A percentile compares a stretch with the other conserved stretches of the same genome.
These are phyloP conservation scores for Cyclostephanos tholiformis DNA, from an alignment of 108 stramenopile genomes.

Conservation along the genomic window DNA sequence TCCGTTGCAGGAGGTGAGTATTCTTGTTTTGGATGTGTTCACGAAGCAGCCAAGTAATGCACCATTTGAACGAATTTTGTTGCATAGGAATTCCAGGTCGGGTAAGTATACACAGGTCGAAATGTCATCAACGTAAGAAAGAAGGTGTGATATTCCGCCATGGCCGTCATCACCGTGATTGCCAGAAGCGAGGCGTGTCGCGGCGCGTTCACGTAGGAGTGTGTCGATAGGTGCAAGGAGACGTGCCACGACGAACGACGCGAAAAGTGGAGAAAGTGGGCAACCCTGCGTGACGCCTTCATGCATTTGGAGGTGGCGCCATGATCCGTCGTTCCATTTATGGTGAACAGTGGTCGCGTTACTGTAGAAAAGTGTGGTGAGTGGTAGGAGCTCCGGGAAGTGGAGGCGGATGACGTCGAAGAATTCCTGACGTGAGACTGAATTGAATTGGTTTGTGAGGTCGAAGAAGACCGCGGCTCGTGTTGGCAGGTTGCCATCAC, in stretches of 20 bases:
- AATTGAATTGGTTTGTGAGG: too few relatives aligned
- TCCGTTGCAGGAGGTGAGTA: not conserved
- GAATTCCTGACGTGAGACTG: too few relatives aligned
- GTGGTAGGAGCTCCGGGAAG: not conserved
- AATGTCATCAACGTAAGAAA: not conserved
- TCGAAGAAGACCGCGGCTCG: too few relatives aligned
- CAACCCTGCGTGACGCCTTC: conserved; percentile 37
- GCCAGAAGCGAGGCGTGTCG: not conserved
- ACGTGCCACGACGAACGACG: conserved; percentile 5
- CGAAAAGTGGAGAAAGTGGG: conserved; percentile 23
- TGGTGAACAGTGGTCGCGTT: not conserved
- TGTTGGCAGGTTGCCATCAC: too few relatives aligned
- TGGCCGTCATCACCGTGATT: not conserved
- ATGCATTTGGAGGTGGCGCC: not conserved
- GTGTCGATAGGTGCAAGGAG: conserved; percentile 3
- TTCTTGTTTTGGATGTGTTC: not conserved
- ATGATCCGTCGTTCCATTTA: not conserved
- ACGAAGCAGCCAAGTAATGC: not conserved
- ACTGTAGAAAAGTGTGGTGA: not conserved
- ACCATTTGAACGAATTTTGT: not conserved
- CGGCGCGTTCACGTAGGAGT: not conserved
- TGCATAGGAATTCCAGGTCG: not conserved
- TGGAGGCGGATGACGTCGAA: too few relatives aligned
- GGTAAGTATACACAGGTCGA: not conserved
- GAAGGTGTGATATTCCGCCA: not conserved